Conservation (phyloP, 805 yeast genomes). For the Blastobotrys mokoenaii region DNA sequence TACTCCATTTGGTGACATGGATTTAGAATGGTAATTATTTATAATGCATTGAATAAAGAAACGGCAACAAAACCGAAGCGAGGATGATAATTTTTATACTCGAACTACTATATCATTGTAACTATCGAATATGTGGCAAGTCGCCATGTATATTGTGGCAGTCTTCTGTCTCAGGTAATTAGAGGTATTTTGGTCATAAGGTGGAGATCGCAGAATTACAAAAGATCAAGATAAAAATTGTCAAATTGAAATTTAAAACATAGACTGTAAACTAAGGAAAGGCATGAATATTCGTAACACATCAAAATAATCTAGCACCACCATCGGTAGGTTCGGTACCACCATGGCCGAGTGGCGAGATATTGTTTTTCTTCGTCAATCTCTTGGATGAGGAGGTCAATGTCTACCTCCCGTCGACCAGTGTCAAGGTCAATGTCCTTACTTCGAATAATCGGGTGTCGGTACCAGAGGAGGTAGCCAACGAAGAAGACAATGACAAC, state of each 20-base stretch:
- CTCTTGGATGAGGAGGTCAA: slow-evolving; percentile 44
- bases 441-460: slow-evolving; percentile 36
- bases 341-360: slow-evolving; percentile 38
- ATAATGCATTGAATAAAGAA: background rate
- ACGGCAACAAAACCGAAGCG: no score
- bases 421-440: slow-evolving; percentile 51
- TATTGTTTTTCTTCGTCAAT: slow-evolving; percentile 45
- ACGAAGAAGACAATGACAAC: slow-evolving; percentile 35
- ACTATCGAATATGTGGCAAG: background rate
- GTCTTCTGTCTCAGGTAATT: background rate
- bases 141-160: background rate
- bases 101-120: background rate
- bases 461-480: slow-evolving; percentile 40
- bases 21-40: slow-evolving; percentile 36
- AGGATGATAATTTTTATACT: no score
- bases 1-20: slow-evolving; percentile 43
- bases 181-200: background rate
- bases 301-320: slow-evolving; percentile 33
- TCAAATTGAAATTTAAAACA: background rate
- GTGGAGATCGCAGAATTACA: no score
- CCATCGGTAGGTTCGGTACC: slow-evolving; percentile 35
- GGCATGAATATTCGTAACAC: background rate
- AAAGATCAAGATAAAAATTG: no score
- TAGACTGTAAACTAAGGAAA: background rate
- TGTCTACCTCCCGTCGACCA: slow-evolving; percentile 52